Conservation (phyloP, 1,139 yeast genomes). For the Geotrichum macrosporum region DNA sequence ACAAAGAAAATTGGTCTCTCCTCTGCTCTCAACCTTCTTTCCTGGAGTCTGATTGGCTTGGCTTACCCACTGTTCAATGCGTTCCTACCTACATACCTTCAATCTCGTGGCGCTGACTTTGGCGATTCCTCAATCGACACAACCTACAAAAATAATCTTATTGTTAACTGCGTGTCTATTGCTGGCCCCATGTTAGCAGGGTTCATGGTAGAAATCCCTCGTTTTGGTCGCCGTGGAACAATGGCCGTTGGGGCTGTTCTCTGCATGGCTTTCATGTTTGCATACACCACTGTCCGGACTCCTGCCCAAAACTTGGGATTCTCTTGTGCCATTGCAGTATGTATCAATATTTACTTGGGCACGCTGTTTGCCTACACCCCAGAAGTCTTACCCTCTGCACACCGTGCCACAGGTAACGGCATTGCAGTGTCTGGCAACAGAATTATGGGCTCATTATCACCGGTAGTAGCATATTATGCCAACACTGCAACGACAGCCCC, state of each 20-base stretch:
- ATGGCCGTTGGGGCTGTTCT: slow-evolving; percentile 51
- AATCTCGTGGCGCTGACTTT: slow-evolving; percentile 44
- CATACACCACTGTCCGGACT: slow-evolving; percentile 52
- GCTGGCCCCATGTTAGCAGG: slow-evolving; percentile 59
- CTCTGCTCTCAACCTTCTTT: slow-evolving; percentile 41
- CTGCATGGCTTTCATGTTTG: slow-evolving; percentile 54
- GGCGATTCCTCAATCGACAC: slow-evolving; percentile 43
- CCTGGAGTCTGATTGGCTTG: slow-evolving; percentile 52
- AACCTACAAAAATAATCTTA: slow-evolving; percentile 50
- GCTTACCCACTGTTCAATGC: slow-evolving; percentile 51
- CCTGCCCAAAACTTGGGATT: slow-evolving; percentile 51
- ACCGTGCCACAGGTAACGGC: slow-evolving; percentile 55
- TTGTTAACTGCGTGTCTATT: slow-evolving; percentile 49
- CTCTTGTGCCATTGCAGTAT: slow-evolving; percentile 48
- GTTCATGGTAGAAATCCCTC: slow-evolving; percentile 41
- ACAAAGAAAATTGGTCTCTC: slow-evolving; percentile 43
- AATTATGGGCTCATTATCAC: slow-evolving; percentile 48
- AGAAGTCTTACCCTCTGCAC: slow-evolving; percentile 53
- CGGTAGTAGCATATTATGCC: slow-evolving; percentile 49
- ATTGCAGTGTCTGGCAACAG: slow-evolving; percentile 48
- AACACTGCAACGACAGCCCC: slow-evolving; percentile 46
- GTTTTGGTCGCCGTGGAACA: slow-evolving; percentile 53
- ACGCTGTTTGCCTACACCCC: slow-evolving; percentile 35
- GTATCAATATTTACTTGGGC: slow-evolving; percentile 52
- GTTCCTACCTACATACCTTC: slow-evolving; percentile 49